Percentiles rank a stretch among this genome's conserved stretches.
These are phyloP conservation scores for Fusarium sp. DNA, from an alignment of 2,329 filamentous ascomycete species.

Conservation along the genomic window DNA sequence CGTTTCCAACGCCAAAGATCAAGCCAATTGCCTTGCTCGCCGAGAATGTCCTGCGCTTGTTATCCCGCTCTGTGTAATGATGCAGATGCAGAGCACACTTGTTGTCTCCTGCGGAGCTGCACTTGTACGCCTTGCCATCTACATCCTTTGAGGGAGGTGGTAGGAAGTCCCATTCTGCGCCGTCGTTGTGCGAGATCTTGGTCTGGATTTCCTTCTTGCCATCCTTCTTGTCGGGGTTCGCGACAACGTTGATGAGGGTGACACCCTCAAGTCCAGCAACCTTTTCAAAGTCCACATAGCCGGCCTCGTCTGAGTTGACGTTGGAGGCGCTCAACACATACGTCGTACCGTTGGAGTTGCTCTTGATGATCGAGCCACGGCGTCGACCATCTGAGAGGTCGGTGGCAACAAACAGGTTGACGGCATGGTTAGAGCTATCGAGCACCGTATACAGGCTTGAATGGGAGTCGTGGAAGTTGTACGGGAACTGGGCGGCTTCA, in stretches of 20 bases:
- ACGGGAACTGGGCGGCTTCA: constrained; percentile 86
- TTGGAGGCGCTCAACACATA: constrained; percentile 86
- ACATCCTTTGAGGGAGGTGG: constrained; percentile 77
- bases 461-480: constrained; percentile 82
- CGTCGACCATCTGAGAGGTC: constrained; percentile 73
- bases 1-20: constrained; percentile 92
- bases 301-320: constrained; percentile 82
- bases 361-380: constrained; percentile 93
- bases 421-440: constrained; percentile 92
- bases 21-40: constrained; percentile 89
- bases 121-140: constrained; percentile 78
- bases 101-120: constrained; percentile 69
- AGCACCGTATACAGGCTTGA: constrained; percentile 91
- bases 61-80: constrained; percentile 90
- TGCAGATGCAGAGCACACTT: constrained; percentile 92
- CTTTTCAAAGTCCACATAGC: constrained; percentile 96
- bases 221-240: constrained; percentile 79
- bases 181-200: constrained; percentile 96
- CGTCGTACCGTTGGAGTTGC: constrained; percentile 96
- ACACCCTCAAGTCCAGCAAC: constrained; percentile 93
- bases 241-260: constrained; percentile 85
- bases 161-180: constrained; percentile 85
- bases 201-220: constrained; percentile 87
- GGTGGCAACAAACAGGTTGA: constrained; percentile 93
- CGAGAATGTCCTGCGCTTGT: constrained; percentile 87